phyloP scores from a whole-genome alignment of 345 rosid genomes.

The Eucalyptus tenuipes region DNA sequence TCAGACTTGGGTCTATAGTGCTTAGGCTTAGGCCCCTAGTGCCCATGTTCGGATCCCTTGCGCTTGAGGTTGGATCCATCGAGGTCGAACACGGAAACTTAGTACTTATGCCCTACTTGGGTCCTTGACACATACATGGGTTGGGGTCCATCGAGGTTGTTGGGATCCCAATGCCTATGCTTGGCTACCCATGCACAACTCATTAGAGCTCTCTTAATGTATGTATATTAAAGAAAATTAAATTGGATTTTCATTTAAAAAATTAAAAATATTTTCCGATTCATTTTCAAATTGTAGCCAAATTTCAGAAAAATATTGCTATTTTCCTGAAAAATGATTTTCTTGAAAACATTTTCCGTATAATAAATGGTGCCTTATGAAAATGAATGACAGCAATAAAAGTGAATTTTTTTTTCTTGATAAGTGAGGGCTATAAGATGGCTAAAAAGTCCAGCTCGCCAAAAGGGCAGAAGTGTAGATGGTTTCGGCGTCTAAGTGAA shows the following conservation, averaged over 20 bases:
- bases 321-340: background rate
- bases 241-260: background rate
- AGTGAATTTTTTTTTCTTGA: background rate
- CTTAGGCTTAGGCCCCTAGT: background rate
- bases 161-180: accelerated
- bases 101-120: background rate
- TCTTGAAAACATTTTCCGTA: background rate
- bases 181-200: background rate
- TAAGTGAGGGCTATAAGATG: background rate
- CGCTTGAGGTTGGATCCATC: background rate
- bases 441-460: background rate
- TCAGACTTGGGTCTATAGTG: background rate
- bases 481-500: background rate
- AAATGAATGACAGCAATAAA: background rate
- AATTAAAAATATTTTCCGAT: background rate
- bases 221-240: background rate
- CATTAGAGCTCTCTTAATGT: accelerated
- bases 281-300: background rate
- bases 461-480: background rate
- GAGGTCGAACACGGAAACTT: accelerated
- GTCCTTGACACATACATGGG: background rate
- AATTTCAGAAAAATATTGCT: background rate
- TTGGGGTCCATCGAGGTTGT: background rate
- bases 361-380: background rate
- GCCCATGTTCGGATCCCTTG: background rate